Evolutionary conservation across 352 stramenopile genomes (phyloP).

Genomic region (Phytophthora multivora): DNA sequence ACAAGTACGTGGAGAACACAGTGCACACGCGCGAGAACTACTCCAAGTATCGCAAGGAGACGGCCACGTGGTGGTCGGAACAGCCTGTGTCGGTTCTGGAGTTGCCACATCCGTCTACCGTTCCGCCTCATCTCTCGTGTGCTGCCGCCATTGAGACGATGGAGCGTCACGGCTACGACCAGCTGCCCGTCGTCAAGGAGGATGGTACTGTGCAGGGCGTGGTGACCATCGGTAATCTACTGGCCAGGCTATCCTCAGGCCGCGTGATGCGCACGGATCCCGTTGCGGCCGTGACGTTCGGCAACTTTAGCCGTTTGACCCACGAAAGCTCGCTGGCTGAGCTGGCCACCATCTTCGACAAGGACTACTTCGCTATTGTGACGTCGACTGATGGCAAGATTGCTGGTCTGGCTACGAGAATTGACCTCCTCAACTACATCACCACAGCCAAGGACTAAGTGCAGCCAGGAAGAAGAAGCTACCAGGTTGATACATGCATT

Average conservation of each 20-base stretch:
- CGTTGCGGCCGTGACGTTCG: slow-evolving; percentile 92
- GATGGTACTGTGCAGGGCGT: slow-evolving; percentile 88
- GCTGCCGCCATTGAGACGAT: slow-evolving; percentile 94
- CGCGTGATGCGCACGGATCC: slow-evolving; percentile 81
- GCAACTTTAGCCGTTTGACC: slow-evolving; percentile 93
- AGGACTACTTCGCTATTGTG: slow-evolving; percentile 95
- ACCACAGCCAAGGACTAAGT: slow-evolving; percentile 45
- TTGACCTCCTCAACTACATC: slow-evolving; percentile 97
- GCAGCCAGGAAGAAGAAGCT: no score
- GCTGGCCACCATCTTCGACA: slow-evolving; percentile 94
- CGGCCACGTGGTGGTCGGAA: slow-evolving; percentile 92
- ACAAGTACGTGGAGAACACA: slow-evolving; percentile 72
- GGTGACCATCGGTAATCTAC: slow-evolving; percentile 96
- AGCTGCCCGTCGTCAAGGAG: slow-evolving; percentile 75
- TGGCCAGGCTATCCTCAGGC: slow-evolving; percentile 88
- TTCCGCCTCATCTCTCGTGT: slow-evolving; percentile 83
- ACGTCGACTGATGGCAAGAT: slow-evolving; percentile 75
- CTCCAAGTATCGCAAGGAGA: slow-evolving; percentile 65
- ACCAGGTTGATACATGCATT: slow-evolving; percentile 1
- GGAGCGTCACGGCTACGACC: slow-evolving; percentile 89
- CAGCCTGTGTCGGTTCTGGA: slow-evolving; percentile 83
- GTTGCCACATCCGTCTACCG: slow-evolving; percentile 85
- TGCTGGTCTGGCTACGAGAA: slow-evolving; percentile 93
- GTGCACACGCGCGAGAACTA: slow-evolving; percentile 79
- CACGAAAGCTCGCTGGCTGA: slow-evolving; percentile 86